phyloP scores from a whole-genome alignment of 495 filamentous ascomycete genomes.

The Clavariopsis aquatica region DNA sequence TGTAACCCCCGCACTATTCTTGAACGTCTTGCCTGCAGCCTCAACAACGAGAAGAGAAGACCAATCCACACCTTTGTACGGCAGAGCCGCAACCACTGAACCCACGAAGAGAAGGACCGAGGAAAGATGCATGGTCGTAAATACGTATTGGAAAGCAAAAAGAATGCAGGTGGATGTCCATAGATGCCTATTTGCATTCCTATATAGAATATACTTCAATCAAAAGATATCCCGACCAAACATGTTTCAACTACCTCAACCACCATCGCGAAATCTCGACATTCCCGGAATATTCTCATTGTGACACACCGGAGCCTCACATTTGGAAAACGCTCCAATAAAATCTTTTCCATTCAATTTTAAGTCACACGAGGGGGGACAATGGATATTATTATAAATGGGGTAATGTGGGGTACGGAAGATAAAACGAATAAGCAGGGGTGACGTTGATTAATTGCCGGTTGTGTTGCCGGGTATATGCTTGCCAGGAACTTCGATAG shows the following conservation, averaged over 20 bases:
- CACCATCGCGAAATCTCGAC: no score
- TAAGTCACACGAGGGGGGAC: no score
- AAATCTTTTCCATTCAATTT: no score
- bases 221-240: no score
- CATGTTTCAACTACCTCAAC: no score
- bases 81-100: slow-evolving; percentile 51
- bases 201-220: no score
- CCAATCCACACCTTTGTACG: slow-evolving; percentile 71
- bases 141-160: no score
- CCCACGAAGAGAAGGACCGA: slow-evolving; percentile 8
- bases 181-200: no score
- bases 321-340: not conserved
- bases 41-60: slow-evolving; percentile 70
- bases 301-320: no score
- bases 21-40: slow-evolving; percentile 60
- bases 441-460: not conserved
- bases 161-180: no score
- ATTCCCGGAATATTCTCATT: no score
- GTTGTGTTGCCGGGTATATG: not conserved
- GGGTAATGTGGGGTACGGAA: slow-evolving; percentile 1
- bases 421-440: not conserved
- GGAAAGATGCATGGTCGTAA: slow-evolving; percentile 23
- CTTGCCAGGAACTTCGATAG: no score
- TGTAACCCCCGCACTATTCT: slow-evolving; percentile 53
- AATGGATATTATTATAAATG: not conserved